These are phyloP conservation scores for Gastrolobium villosum DNA, from an alignment of 306 rosid genomes.

Conservation along the genomic window DNA sequence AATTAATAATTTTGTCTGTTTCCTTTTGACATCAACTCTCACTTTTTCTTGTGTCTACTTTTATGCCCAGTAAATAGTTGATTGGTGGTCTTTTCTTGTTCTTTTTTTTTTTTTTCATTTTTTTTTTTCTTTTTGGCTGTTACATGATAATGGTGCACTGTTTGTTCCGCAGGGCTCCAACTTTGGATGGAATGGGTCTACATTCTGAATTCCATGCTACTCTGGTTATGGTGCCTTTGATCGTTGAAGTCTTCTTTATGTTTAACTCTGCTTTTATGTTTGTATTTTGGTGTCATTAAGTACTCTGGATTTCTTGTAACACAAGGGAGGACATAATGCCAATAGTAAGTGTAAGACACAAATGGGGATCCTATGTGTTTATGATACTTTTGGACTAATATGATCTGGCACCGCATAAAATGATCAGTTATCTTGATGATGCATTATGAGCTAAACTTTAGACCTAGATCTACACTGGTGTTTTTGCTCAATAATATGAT, in stretches of 20 bases:
- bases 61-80: background rate
- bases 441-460: conserved; percentile 30
- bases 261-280: conserved; percentile 16
- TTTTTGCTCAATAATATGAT: conserved; percentile 14
- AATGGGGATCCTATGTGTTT: conserved; percentile 31
- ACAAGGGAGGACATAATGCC: conserved; percentile 37
- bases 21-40: conserved; percentile 27
- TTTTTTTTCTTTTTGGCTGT: background rate
- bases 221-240: conserved; percentile 26
- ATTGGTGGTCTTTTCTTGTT: background rate
- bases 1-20: conserved; percentile 4
- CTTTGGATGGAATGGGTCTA: conserved; percentile 95
- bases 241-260: conserved; percentile 32
- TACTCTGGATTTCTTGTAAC: conserved; percentile 21
- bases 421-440: conserved; percentile 38
- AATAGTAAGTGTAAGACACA: conserved; percentile 21
- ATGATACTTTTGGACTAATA: conserved; percentile 25
- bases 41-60: conserved; percentile 4
- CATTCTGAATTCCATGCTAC: conserved; percentile 60
- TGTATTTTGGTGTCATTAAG: conserved; percentile 40
- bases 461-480: conserved; percentile 19
- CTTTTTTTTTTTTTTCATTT: too few relatives aligned
- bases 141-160: conserved; percentile 43
- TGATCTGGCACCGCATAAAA: background rate
- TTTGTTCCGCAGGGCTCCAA: conserved; percentile 79